phyloP scores from a whole-genome alignment of 2,329 filamentous ascomycete genomes.

The Diaporthe sp. region DNA sequence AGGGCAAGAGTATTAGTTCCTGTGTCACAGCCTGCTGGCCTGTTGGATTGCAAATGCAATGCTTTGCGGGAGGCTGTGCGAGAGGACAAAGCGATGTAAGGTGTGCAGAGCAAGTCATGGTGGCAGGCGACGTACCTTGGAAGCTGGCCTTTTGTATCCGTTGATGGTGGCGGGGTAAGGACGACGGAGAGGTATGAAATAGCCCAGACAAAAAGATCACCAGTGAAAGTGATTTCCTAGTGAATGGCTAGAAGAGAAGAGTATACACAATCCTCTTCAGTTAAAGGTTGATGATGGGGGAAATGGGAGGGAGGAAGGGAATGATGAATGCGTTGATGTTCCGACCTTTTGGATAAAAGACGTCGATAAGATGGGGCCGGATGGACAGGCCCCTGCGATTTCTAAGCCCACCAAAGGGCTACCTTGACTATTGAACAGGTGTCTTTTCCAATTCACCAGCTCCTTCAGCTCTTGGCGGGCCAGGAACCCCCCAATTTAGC shows the following conservation, averaged over 20 bases:
- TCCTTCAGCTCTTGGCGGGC: slow-evolving; percentile 27
- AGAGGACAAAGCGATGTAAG: neutral
- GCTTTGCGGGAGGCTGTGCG: neutral
- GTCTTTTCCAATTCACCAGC: slow-evolving; percentile 38
- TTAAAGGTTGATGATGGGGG: slow-evolving; percentile 22
- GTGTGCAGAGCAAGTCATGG: neutral
- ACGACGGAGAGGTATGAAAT: neutral
- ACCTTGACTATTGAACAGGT: slow-evolving; percentile 33
- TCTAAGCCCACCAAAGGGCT: slow-evolving; percentile 17
- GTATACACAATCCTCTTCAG: slow-evolving; percentile 22
- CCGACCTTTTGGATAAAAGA: slow-evolving; percentile 20
- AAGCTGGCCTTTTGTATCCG: slow-evolving; percentile 7
- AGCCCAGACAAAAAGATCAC: slow-evolving; percentile 19
- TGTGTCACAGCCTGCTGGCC: neutral
- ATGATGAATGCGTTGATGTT: neutral
- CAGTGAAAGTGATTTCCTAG: slow-evolving; percentile 28
- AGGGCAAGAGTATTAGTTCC: slow-evolving; percentile 1
- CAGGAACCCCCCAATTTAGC: slow-evolving; percentile 32
- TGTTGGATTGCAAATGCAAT: neutral
- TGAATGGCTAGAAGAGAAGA: slow-evolving; percentile 38
- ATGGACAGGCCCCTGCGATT: slow-evolving; percentile 27
- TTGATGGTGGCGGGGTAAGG: slow-evolving; percentile 16
- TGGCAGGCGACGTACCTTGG: slow-evolving; percentile 33
- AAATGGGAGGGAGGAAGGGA: slow-evolving; percentile 9
- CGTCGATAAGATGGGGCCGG: slow-evolving; percentile 30